phyloP scores from a whole-genome alignment of 2,329 filamentous ascomycete genomes.

The Berkeleyomyces basicola region DNA sequence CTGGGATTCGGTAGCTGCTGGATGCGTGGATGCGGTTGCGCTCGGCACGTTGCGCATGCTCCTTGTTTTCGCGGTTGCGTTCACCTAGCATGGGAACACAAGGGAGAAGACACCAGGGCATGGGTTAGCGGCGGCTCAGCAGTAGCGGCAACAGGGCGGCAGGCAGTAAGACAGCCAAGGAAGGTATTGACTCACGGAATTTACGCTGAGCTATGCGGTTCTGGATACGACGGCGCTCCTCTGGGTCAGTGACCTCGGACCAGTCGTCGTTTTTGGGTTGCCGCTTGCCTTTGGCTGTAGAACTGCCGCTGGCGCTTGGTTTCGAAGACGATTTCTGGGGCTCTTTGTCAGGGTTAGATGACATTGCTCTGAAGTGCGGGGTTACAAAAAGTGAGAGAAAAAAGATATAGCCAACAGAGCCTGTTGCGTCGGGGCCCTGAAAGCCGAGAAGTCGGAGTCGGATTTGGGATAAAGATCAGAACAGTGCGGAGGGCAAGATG shows the following conservation, averaged over 20 bases:
- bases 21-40: constrained; percentile 48
- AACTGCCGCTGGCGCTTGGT: background rate
- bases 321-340: background rate
- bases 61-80: constrained; percentile 50
- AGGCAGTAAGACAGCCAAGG: background rate
- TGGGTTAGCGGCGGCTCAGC: background rate
- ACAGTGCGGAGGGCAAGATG: too few relatives aligned
- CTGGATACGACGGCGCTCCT: constrained; percentile 56
- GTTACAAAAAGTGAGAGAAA: background rate
- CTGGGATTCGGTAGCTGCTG: constrained; percentile 45
- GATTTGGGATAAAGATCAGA: too few relatives aligned
- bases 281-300: constrained; percentile 22
- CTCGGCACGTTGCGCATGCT: constrained; percentile 44
- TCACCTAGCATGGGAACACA: constrained; percentile 34
- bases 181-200: constrained; percentile 41
- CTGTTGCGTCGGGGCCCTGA: too few relatives aligned
- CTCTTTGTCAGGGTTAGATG: constrained; percentile 22
- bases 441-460: too few relatives aligned
- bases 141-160: background rate
- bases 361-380: constrained; percentile 8
- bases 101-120: background rate
- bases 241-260: constrained; percentile 51
- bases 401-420: background rate
- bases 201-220: constrained; percentile 63
- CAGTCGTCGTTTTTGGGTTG: constrained; percentile 41